Evolutionary conservation across 106 monocot genomes (phyloP).

Genomic region (Dendrobium catenatum): DNA sequence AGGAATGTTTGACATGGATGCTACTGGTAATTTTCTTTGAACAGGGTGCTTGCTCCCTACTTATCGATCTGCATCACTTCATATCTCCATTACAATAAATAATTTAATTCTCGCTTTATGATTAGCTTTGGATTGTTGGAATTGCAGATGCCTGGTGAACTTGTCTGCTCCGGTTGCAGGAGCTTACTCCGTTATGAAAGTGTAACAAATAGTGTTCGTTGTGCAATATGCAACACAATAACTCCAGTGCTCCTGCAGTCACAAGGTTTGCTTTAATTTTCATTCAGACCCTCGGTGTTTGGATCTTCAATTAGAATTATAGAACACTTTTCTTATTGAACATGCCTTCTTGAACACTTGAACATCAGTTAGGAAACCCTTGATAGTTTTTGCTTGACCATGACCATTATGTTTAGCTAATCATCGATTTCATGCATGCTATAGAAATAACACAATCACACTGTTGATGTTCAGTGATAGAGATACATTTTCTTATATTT

Average conservation of each 20-base stretch:
- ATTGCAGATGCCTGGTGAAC: conserved; percentile 56
- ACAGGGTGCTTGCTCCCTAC: background rate
- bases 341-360: background rate
- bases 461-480: too few species aligned
- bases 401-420: background rate
- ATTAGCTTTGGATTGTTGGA: conserved; percentile 3
- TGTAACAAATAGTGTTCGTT: conserved; percentile 52
- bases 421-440: background rate
- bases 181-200: conserved; percentile 48
- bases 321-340: background rate
- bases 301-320: background rate
- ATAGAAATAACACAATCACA: background rate
- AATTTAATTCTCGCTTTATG: background rate
- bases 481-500: too few species aligned
- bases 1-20: background rate
- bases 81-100: background rate
- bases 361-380: background rate
- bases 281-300: background rate
- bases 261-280: conserved; percentile 22
- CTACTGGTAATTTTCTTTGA: background rate
- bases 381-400: background rate
- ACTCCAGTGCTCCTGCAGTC: conserved; percentile 21
- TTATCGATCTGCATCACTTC: background rate
- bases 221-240: conserved; percentile 59
- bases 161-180: conserved; percentile 65